Evolutionary conservation across 495 filamentous ascomycete genomes (phyloP).

Genomic region (Collariella sp.): DNA sequence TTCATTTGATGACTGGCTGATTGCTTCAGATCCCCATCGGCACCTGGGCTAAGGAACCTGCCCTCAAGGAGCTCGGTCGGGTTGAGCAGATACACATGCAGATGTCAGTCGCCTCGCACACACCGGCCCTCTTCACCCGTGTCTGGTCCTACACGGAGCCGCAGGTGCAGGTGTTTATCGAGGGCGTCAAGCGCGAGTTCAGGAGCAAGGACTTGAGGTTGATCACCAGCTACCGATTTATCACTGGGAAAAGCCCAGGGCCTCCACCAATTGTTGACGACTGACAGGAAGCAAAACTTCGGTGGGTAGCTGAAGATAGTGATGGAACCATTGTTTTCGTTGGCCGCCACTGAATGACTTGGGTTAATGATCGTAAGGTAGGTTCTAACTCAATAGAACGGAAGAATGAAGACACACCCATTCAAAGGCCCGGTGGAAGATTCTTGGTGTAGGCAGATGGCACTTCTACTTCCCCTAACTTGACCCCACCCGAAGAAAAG

Average conservation of each 20-base stretch:
- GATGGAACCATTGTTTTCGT: too few species aligned
- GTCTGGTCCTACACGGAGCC: conserved; percentile 3
- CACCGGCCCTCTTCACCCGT: conserved; percentile 12
- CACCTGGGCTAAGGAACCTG: conserved; percentile 43
- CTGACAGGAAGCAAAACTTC: neutral
- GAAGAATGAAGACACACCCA: too few species aligned
- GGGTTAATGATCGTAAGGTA: too few species aligned
- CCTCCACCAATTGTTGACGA: neutral
- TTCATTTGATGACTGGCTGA: conserved; percentile 10
- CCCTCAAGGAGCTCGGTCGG: conserved; percentile 43
- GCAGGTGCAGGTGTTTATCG: conserved; percentile 18
- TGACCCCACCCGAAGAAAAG: too few species aligned
- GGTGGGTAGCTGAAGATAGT: too few species aligned
- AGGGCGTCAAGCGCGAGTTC: conserved; percentile 23
- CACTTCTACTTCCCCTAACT: too few species aligned
- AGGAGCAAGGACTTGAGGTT: conserved; percentile 19
- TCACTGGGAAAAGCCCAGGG: conserved; percentile 13
- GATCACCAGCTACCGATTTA: conserved; percentile 22
- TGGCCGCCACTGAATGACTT: too few species aligned
- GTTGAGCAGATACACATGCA: conserved; percentile 21
- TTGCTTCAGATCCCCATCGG: conserved; percentile 38
- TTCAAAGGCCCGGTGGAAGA: too few species aligned
- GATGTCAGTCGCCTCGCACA: conserved; percentile 22
- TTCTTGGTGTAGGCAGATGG: too few species aligned
- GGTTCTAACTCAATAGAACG: too few species aligned